These are phyloP conservation scores for Fusarium cyanostomum DNA, from an alignment of 2,329 filamentous ascomycete genomes.

Conservation along the genomic window DNA sequence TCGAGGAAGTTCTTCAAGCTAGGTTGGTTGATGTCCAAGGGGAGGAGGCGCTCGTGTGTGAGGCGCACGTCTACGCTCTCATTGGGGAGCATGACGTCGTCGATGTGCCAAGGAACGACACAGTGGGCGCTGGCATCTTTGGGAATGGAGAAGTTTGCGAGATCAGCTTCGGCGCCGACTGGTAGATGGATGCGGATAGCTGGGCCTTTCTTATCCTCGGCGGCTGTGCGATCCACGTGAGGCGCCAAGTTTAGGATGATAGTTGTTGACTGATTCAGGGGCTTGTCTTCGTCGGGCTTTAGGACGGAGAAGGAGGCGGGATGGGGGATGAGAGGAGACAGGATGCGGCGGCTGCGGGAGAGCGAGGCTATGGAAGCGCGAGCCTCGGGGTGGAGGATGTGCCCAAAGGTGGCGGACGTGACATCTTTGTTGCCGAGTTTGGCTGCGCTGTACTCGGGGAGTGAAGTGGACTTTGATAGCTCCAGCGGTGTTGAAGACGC, in stretches of 20 bases:
- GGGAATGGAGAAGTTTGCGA: slow-evolving; percentile 43
- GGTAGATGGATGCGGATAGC: slow-evolving; percentile 46
- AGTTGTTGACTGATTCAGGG: slow-evolving; percentile 40
- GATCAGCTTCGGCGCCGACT: slow-evolving; percentile 41
- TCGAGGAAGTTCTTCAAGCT: slow-evolving; percentile 55
- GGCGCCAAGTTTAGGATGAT: slow-evolving; percentile 60
- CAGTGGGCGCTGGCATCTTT: slow-evolving; percentile 46
- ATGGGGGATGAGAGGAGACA: slow-evolving; percentile 59
- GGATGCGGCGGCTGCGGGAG: slow-evolving; percentile 46
- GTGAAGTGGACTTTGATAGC: not conserved
- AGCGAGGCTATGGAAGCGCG: not conserved
- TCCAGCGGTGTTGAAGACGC: not conserved
- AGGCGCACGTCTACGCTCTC: slow-evolving; percentile 61
- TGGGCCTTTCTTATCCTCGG: slow-evolving; percentile 16
- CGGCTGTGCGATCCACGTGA: slow-evolving; percentile 23
- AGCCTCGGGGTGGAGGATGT: slow-evolving; percentile 53
- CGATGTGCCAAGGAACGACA: slow-evolving; percentile 42
- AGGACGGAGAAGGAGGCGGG: slow-evolving; percentile 54
- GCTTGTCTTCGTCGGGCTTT: slow-evolving; percentile 45
- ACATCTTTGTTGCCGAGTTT: slow-evolving; percentile 6
- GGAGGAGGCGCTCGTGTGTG: slow-evolving; percentile 48
- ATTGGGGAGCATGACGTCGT: slow-evolving; percentile 58
- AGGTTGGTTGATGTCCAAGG: slow-evolving; percentile 51
- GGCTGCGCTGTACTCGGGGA: slow-evolving; percentile 5
- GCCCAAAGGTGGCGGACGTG: slow-evolving; percentile 61